Evolutionary conservation across 169 alveolate species (phyloP), one percentile per base, ranked within the genome.

Genomic region (Perkinsus olseni): DNA sequence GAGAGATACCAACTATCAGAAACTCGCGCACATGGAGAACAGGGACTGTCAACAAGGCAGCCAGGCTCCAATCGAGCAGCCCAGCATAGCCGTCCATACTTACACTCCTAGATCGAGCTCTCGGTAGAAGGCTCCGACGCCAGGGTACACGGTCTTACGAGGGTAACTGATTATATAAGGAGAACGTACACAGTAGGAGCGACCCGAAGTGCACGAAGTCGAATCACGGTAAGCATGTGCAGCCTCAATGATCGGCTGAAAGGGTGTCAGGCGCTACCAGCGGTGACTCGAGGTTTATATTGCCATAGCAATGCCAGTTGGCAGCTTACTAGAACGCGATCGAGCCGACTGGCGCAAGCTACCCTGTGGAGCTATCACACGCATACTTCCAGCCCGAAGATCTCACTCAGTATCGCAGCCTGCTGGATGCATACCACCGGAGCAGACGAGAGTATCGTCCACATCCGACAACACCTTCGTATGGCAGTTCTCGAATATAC

Each of bases 381-480:
- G n/a, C n/a, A n/a, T n/a, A n/a, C n/a, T n/a, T n/a, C n/a, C n/a
- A n/a, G n/a, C n/a, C n/a, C n/a, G n/a, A 40, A 62, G 0, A 28
- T 3, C 82, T 62, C 34, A 62, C 92, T 36, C 8, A n/a, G 36
- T 91, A 38, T 91, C 92, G 24, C 39, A 31, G 37, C 92, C 92
- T 11, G 92, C 92, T 28, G 50, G 39, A 40, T 91, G 92, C 38
- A 38, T 91, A 6, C 92, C 92, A 21, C 92, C 92, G 6, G 92
- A 91, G 48, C 92, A 91, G 17, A 36, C 39, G 36, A 91, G 92
- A 4, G 92, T 91, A 39, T 91, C 92, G 37, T 91, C 92, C 13
- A 91, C 50, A 39, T 91, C 92, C 37, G 92, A 38, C 31, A 91
- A n/a, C 28, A 91, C 50, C 74, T 91, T 91, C 74, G 82, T 62